These are phyloP conservation scores for Hypseocharis bilobata DNA, from an alignment of 441 rosid genomes.

Conservation along the genomic window DNA sequence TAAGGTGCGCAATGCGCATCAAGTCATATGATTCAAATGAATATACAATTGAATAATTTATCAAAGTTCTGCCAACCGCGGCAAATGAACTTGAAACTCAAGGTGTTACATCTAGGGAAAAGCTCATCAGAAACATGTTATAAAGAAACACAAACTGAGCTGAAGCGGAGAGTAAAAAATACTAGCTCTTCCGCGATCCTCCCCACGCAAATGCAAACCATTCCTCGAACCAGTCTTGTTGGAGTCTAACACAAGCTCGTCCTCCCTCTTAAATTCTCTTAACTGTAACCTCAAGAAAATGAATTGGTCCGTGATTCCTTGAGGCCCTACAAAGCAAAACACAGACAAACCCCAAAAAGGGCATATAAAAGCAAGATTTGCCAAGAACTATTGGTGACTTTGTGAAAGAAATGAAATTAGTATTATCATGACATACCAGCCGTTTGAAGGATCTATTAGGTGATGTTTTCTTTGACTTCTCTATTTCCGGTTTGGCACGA, in stretches of 20 bases:
- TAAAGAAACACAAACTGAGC: neutral
- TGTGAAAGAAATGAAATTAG: neutral
- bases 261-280: too few species aligned
- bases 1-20: too few species aligned
- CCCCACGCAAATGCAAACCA: too few species aligned
- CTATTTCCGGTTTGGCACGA: conserved; percentile 68
- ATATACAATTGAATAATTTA: too few species aligned
- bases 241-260: neutral
- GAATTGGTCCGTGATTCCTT: neutral
- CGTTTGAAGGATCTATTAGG: conserved; percentile 72
- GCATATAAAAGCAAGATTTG: neutral
- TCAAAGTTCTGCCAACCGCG: neutral
- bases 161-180: neutral
- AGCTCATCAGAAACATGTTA: neutral
- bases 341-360: neutral
- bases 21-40: too few species aligned
- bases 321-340: neutral
- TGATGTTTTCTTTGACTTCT: conserved; percentile 46
- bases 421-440: conserved; percentile 43
- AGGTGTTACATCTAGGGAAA: neutral
- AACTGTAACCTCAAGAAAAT: neutral
- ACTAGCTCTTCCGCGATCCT: neutral
- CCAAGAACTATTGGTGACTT: neutral
- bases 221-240: neutral
- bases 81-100: neutral